A percentile compares a stretch with the other conserved stretches of the same genome.
Conservation (phyloP, 202 grass and related monocot species). For the Carex sylvatica region DNA sequence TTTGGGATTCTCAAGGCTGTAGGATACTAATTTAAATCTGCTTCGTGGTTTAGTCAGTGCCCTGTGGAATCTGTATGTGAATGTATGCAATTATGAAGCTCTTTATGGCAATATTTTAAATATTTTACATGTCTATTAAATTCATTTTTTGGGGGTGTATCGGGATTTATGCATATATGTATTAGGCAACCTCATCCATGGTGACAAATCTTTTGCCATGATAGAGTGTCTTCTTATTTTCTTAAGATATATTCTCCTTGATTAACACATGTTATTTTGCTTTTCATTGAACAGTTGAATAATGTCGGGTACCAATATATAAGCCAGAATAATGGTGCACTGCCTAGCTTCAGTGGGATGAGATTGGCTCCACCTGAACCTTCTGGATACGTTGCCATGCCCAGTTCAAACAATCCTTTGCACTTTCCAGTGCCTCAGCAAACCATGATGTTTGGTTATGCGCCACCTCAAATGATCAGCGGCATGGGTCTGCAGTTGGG, state of each 20-base stretch:
- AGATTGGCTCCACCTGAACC: conserved; percentile 13
- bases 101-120: background rate
- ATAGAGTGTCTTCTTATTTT: background rate
- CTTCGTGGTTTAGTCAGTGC: background rate
- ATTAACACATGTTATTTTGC: background rate
- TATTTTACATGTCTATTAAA: background rate
- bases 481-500: conserved; percentile 38
- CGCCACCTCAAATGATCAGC: conserved; percentile 40
- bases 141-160: background rate
- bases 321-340: conserved; percentile 14
- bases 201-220: background rate
- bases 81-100: background rate
- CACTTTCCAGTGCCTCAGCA: conserved; percentile 34
- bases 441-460: conserved; percentile 58
- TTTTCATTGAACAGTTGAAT: conserved; percentile 20
- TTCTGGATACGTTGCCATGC: conserved; percentile 15
- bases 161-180: background rate
- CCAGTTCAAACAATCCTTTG: conserved; percentile 15
- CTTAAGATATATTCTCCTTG: background rate
- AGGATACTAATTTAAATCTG: background rate
- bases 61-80: background rate
- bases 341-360: conserved; percentile 15
- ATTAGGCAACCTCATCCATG: background rate
- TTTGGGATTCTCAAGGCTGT: background rate
- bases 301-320: conserved; percentile 24